Evolutionary conservation across 75 land plant genomes (phyloP), one percentile per base, ranked within the genome.

Genomic region (Selaginella moellendorffii): DNA sequence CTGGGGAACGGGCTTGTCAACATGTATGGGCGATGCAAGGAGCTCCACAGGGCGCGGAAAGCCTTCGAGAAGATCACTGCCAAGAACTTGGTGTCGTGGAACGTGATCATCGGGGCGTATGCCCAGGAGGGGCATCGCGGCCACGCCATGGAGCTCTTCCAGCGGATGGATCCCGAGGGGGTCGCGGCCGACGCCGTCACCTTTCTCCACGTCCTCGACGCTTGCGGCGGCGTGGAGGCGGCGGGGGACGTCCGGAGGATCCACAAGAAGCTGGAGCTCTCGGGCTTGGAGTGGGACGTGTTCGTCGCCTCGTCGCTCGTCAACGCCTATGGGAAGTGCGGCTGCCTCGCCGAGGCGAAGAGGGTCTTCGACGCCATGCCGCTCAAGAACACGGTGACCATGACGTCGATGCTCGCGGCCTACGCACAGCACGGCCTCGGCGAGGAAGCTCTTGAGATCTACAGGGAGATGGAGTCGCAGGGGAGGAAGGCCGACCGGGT

Each of bases 401-500:
- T 19, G 19, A 56, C 59, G 5, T 2, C 64, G 19, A 17, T 71
- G 26, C 65, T 71, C 27, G 5, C 61, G 52, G 73, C 54, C 14
- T 71, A 66, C 25, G 61, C 61, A 9, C 53, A 53, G 28, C 53
- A 54, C 27, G 71, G 70, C 5, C 30, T 5, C 23, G 0, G 64
- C 14, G 2, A 63, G 12, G 65, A 71, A 30, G 79, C 69, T 2
- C 0, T 82, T 5, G 22, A 63, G 61, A 68, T 69, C 24, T 77
- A 75, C 30, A 1, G 54, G 0, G 1, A 31, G 54, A 76, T 82
- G 85, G 78, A 68, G 31, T 8, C 1, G 30, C 21, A 66, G 29
- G 73, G 77, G 29, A 24, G 71, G 0, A 68, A 62, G n/a, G 75
- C 81, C 18, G 78, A 76, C 69, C 66, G 60, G 10, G 76, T 66